These are phyloP conservation scores for Hydnomerulius pinastri DNA, from an alignment of 768 basidiomycete genomes.

Conservation along the genomic window DNA sequence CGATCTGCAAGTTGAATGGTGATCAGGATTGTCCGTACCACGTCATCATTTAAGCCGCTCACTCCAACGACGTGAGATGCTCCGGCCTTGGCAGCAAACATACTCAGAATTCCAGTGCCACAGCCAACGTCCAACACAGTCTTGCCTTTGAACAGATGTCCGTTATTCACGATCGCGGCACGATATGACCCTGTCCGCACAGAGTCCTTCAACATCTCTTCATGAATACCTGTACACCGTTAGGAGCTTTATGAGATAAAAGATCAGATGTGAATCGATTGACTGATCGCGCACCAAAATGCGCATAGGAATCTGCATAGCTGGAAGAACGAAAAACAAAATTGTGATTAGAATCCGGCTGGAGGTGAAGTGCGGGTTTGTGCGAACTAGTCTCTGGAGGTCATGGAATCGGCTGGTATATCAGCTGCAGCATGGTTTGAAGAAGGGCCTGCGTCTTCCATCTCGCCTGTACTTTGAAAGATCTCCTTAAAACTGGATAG, in stretches of 20 bases:
- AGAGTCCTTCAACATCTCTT: constrained; percentile 98
- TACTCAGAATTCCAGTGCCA: constrained; percentile 96
- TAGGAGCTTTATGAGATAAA: constrained; percentile 7
- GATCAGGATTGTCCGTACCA: constrained; percentile 12
- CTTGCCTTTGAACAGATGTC: constrained; percentile 95
- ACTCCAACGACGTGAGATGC: constrained; percentile 94
- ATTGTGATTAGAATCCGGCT: constrained; percentile 38
- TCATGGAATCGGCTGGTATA: constrained; percentile 55
- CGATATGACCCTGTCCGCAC: constrained; percentile 97
- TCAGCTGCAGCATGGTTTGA: constrained; percentile 16
- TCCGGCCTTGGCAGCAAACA: constrained; percentile 97
- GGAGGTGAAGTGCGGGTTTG: constrained; percentile 25
- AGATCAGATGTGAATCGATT: background rate
- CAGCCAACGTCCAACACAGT: constrained; percentile 98
- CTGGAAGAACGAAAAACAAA: constrained; percentile 48
- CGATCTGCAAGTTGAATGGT: constrained; percentile 60
- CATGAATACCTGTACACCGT: constrained; percentile 77
- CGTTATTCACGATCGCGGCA: constrained; percentile 90
- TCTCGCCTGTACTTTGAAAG: constrained; percentile 12
- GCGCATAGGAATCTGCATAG: constrained; percentile 95
- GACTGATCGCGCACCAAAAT: constrained; percentile 66
- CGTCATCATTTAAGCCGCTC: constrained; percentile 30
- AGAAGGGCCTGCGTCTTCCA: constrained; percentile 35
- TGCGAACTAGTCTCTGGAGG: constrained; percentile 87
- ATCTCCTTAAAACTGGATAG: background rate